Evolutionary conservation across 2,329 filamentous ascomycete species (phyloP).

Genomic region (Pseudonectria buxi): DNA sequence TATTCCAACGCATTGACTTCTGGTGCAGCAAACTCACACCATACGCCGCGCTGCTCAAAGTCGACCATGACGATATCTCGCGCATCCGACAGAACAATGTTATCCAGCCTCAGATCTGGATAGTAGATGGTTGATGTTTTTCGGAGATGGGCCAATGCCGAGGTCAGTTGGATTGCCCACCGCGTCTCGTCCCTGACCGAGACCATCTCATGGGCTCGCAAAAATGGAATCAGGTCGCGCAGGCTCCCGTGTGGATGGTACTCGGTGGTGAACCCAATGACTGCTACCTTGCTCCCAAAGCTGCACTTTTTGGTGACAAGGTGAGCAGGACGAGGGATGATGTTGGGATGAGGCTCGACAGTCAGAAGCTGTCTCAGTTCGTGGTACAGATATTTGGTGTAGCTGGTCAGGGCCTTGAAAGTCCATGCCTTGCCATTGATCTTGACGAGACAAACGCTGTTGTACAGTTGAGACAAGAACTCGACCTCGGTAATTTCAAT

Average conservation of each 20-base stretch:
- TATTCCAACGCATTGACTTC: slow-evolving; percentile 56
- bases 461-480: slow-evolving; percentile 48
- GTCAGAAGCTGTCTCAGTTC: slow-evolving; percentile 50
- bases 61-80: slow-evolving; percentile 50
- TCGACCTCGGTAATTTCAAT: slow-evolving; percentile 45
- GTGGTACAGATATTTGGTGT: slow-evolving; percentile 54
- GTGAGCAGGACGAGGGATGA: slow-evolving; percentile 46
- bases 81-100: slow-evolving; percentile 45
- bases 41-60: slow-evolving; percentile 57
- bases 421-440: slow-evolving; percentile 39
- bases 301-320: slow-evolving; percentile 49
- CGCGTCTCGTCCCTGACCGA: slow-evolving; percentile 38
- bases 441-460: slow-evolving; percentile 51
- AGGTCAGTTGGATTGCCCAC: slow-evolving; percentile 48
- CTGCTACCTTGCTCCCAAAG: slow-evolving; percentile 49
- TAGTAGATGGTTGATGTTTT: slow-evolving; percentile 43
- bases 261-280: slow-evolving; percentile 51
- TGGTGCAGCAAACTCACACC: slow-evolving; percentile 55
- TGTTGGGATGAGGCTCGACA: slow-evolving; percentile 44
- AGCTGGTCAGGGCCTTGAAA: slow-evolving; percentile 52
- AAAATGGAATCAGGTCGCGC: slow-evolving; percentile 47
- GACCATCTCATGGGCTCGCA: slow-evolving; percentile 40
- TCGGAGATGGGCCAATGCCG: slow-evolving; percentile 44
- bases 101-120: slow-evolving; percentile 53
- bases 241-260: slow-evolving; percentile 49